Percentiles rank a stretch among this genome's conserved stretches.
Evolutionary conservation across 139 green algal genomes (phyloP).

Genomic region (Volvox africanus): DNA sequence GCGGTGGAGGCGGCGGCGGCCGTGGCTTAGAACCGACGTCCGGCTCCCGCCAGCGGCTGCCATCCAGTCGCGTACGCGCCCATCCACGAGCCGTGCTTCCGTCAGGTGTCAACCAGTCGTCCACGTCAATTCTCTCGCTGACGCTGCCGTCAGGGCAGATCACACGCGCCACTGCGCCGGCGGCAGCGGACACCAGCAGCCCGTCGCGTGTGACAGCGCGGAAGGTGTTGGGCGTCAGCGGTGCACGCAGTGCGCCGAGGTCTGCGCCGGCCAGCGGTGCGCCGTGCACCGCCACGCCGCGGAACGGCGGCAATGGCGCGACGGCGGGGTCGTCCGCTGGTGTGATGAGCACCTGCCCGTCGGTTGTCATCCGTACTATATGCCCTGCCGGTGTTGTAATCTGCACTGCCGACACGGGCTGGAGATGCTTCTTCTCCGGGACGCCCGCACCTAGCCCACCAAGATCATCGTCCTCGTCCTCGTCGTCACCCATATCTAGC

Average conservation of each 20-base stretch:
- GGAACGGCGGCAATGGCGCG: slow-evolving; percentile 21
- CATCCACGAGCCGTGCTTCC: slow-evolving; percentile 39
- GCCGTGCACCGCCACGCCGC: slow-evolving; percentile 60
- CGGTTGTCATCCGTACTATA: slow-evolving; percentile 55
- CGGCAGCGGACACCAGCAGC: slow-evolving; percentile 47
- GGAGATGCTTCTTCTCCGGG: neutral
- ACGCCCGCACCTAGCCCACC: neutral
- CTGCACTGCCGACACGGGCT: slow-evolving; percentile 36
- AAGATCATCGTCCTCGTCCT: slow-evolving; percentile 23
- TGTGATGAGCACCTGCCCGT: slow-evolving; percentile 55
- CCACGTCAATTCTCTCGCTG: slow-evolving; percentile 49
- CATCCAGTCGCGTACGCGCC: slow-evolving; percentile 52
- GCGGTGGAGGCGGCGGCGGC: slow-evolving; percentile 18
- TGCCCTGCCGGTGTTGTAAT: slow-evolving; percentile 45
- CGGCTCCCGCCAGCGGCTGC: slow-evolving; percentile 55
- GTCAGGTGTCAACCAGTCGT: slow-evolving; percentile 41
- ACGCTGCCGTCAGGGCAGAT: slow-evolving; percentile 61
- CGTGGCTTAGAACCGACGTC: slow-evolving; percentile 34
- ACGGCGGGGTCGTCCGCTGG: neutral
- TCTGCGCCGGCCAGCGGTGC: slow-evolving; percentile 52
- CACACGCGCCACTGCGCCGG: slow-evolving; percentile 36
- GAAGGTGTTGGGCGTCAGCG: slow-evolving; percentile 43
- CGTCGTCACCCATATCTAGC: slow-evolving; percentile 21
- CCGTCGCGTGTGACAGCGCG: slow-evolving; percentile 58
- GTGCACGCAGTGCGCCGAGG: slow-evolving; percentile 39